Evolutionary conservation across 2,329 filamentous ascomycete genomes (phyloP).

Genomic region (Curvularia eragrostidis): DNA sequence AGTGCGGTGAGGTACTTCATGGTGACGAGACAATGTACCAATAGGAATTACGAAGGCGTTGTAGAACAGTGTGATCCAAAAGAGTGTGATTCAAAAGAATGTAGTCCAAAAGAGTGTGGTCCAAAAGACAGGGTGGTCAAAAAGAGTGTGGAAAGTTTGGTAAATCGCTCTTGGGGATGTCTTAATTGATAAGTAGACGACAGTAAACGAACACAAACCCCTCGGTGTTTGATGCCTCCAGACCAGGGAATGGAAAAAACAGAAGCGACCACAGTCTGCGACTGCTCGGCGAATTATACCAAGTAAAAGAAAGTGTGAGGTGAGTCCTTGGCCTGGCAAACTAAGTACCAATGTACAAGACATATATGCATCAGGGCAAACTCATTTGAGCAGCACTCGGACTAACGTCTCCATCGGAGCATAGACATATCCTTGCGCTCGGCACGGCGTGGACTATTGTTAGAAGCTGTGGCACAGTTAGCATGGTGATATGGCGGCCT

Average conservation of each 20-base stretch:
- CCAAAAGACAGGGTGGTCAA: not conserved
- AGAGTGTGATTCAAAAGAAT: not conserved
- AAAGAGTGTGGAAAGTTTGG: not conserved
- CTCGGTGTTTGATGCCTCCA: constrained; percentile 29
- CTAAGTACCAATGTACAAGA: constrained; percentile 1
- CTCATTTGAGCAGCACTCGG: constrained; percentile 20
- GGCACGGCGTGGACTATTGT: constrained; percentile 11
- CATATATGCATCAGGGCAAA: constrained; percentile 24
- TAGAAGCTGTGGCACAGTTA: constrained; percentile 28
- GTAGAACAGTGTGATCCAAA: not conserved
- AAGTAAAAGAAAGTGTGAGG: constrained; percentile 26
- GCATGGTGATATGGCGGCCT: constrained; percentile 19
- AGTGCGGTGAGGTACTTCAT: constrained; percentile 33
- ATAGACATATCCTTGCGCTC: constrained; percentile 15
- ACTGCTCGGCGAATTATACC: constrained; percentile 16
- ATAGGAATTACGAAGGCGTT: not conserved
- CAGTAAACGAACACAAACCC: constrained; percentile 12
- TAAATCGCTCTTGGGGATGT: not conserved
- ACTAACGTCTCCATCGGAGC: constrained; percentile 12
- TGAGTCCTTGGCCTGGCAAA: not conserved
- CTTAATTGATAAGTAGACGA: constrained; percentile 9
- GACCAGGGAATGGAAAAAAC: constrained; percentile 20
- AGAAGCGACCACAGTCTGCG: constrained; percentile 23
- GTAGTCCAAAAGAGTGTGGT: not conserved
- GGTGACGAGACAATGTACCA: constrained; percentile 4